Conservation (phyloP, 1,139 yeast genomes). For the Hansenula lynferdii region DNA sequence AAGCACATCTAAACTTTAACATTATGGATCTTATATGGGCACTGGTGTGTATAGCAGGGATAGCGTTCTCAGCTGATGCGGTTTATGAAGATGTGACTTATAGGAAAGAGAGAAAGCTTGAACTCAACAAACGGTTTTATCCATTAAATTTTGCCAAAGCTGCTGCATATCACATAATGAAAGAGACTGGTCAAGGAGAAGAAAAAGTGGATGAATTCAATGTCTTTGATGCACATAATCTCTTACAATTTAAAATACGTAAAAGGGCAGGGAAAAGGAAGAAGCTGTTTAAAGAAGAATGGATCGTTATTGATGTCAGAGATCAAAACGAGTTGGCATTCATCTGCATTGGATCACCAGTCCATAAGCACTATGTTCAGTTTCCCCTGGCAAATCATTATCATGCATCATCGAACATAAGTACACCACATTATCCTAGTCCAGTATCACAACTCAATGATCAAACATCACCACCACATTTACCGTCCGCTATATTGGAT, state of each 20-base stretch:
- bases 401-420: not conserved
- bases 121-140: slow-evolving; percentile 6
- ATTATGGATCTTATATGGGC: not conserved
- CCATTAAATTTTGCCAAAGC: slow-evolving; percentile 2
- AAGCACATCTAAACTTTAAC: not conserved
- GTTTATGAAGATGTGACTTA: slow-evolving; percentile 2
- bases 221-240: not conserved
- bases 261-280: not conserved
- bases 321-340: not conserved
- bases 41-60: not conserved
- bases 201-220: not conserved
- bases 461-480: not conserved
- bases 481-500: no score
- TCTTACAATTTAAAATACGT: not conserved
- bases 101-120: slow-evolving; percentile 3
- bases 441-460: not conserved
- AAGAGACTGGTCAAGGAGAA: not conserved
- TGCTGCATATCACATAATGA: slow-evolving; percentile 1
- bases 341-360: not conserved
- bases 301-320: not conserved
- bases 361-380: not conserved
- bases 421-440: not conserved
- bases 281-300: not conserved
- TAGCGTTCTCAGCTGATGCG: not conserved
- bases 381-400: not conserved